phyloP scores from a whole-genome alignment of 176 grass and related monocot species.

The Aegilops bicornis region DNA sequence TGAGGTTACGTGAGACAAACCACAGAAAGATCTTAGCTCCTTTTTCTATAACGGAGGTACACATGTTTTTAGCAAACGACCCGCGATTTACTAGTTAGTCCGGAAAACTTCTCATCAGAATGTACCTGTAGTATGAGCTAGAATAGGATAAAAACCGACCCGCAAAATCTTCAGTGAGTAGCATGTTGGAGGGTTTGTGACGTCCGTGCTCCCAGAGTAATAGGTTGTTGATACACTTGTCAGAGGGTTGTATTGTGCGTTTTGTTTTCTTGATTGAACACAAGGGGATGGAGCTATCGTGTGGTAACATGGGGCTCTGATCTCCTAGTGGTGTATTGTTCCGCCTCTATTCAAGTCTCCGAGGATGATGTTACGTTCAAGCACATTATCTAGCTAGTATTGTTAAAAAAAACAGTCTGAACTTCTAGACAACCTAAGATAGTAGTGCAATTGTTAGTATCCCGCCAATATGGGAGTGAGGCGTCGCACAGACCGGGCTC shows the following conservation, averaged over 20 bases:
- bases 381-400: neutral
- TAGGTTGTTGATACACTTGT: neutral
- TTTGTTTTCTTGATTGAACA: neutral
- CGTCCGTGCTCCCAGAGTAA: neutral
- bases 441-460: neutral
- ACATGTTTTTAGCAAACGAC: neutral
- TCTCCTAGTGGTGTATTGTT: neutral
- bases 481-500: too few species aligned
- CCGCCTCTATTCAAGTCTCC: neutral
- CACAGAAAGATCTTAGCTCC: neutral
- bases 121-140: too few species aligned
- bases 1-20: neutral
- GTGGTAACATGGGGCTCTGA: neutral
- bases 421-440: neutral
- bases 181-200: neutral
- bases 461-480: too few species aligned
- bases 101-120: neutral
- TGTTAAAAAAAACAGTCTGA: neutral
- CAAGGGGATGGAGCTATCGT: neutral
- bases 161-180: neutral
- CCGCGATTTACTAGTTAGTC: neutral
- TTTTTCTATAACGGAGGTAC: neutral
- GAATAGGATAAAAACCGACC: too few species aligned
- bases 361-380: neutral
- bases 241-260: neutral